These are phyloP conservation scores for Chaetomiaceae sp. DNA, from an alignment of 2,329 filamentous ascomycete genomes.

Conservation along the genomic window DNA sequence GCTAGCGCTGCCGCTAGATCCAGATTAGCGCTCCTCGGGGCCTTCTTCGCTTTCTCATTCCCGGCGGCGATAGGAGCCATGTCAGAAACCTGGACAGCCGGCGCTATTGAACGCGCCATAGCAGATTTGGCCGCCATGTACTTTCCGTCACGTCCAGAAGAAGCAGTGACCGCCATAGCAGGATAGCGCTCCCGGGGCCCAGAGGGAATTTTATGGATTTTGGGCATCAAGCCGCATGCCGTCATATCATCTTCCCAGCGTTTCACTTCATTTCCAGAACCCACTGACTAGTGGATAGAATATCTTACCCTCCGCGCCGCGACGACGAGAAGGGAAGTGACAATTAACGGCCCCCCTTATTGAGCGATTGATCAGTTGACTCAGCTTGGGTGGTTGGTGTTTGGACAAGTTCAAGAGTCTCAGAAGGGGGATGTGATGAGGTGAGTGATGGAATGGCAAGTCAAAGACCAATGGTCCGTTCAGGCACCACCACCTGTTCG, in stretches of 20 bases:
- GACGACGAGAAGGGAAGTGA: not conserved
- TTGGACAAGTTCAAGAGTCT: not conserved
- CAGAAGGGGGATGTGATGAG: not conserved
- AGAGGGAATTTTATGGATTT: not conserved
- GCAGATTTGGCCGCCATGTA: not conserved
- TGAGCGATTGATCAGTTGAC: too few species aligned
- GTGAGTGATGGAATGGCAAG: not conserved
- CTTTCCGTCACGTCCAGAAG: not conserved
- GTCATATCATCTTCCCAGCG: too few species aligned
- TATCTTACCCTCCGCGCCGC: too few species aligned
- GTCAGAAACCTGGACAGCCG: constrained; percentile 2
- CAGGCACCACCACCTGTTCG: not conserved
- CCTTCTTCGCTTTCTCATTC: not conserved
- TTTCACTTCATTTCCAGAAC: too few species aligned
- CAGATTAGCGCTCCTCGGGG: constrained; percentile 3
- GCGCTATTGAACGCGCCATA: constrained; percentile 13
- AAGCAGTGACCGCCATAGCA: not conserved
- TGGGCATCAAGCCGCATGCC: constrained; percentile 9
- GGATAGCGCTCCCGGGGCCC: not conserved
- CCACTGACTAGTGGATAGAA: too few species aligned
- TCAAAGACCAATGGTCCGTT: not conserved
- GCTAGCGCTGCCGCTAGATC: not conserved
- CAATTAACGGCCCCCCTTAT: too few species aligned
- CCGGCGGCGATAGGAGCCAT: constrained; percentile 14
- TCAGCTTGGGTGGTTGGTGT: not conserved